These are phyloP conservation scores for Bipolaris zeicola DNA, from an alignment of 2,329 filamentous ascomycete species.

Conservation along the genomic window DNA sequence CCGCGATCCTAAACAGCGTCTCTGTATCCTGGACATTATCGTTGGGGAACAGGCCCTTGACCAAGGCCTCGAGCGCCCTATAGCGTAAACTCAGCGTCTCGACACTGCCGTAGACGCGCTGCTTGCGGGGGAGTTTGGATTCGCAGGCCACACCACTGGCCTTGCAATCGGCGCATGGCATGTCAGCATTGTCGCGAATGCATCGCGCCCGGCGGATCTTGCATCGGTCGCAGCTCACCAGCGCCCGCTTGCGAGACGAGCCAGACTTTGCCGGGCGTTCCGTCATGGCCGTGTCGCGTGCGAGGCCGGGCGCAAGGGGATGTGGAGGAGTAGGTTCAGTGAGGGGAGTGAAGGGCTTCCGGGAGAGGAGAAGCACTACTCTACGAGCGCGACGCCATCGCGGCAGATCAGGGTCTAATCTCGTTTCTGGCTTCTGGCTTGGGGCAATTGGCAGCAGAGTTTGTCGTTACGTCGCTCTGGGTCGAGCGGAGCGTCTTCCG, in stretches of 20 bases:
- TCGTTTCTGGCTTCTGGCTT: not conserved
- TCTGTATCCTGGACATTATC: conserved; percentile 49
- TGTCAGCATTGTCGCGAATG: conserved; percentile 35
- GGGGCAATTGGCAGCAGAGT: not conserved
- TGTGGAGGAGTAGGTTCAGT: conserved; percentile 2
- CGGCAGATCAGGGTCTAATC: not conserved
- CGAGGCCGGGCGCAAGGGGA: not conserved
- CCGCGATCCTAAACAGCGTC: conserved; percentile 49
- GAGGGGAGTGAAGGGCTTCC: conserved; percentile 5
- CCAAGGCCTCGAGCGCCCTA: conserved; percentile 51
- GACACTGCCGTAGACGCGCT: conserved; percentile 54
- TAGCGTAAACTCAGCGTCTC: conserved; percentile 54
- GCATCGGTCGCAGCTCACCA: conserved; percentile 41
- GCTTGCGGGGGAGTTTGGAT: conserved; percentile 53
- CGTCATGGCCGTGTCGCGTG: conserved; percentile 5
- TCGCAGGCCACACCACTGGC: conserved; percentile 50
- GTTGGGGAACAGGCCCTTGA: conserved; percentile 51
- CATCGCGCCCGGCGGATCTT: conserved; percentile 38
- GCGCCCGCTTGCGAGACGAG: conserved; percentile 34
- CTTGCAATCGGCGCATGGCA: conserved; percentile 49
- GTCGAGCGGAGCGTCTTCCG: conserved; percentile 12
- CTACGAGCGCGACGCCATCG: not conserved
- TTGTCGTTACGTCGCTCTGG: conserved; percentile 5
- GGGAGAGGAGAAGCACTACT: not conserved
- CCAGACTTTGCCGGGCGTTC: conserved; percentile 26